Conservation (phyloP, 148 eudicot species). For the Mesembryanthemum crystallinum region DNA sequence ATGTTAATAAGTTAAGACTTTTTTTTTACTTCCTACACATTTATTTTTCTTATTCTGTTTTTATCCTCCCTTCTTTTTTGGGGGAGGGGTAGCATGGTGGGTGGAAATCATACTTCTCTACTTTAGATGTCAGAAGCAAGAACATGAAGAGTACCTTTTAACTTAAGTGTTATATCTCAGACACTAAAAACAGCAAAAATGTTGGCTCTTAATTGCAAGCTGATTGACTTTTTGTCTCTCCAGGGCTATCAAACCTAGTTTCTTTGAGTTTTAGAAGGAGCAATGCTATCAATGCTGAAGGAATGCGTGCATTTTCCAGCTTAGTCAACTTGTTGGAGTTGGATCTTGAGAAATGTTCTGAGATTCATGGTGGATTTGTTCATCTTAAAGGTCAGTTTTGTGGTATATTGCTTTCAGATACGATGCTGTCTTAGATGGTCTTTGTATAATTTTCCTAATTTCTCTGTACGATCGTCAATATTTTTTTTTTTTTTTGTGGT, state of each 20-base stretch:
- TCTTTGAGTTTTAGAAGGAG: slow-evolving; percentile 63
- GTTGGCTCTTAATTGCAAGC: not conserved
- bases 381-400: slow-evolving; percentile 61
- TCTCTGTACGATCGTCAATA: too few species aligned
- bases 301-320: slow-evolving; percentile 56
- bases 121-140: not conserved
- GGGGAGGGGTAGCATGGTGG: not conserved
- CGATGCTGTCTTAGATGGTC: not conserved
- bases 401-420: not conserved
- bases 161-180: not conserved
- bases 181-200: not conserved
- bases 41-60: not conserved
- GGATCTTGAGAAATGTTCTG: slow-evolving; percentile 79
- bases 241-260: slow-evolving; percentile 66
- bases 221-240: slow-evolving; percentile 18
- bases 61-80: not conserved
- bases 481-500: not conserved
- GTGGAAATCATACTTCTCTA: not conserved
- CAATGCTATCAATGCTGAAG: slow-evolving; percentile 59
- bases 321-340: slow-evolving; percentile 61
- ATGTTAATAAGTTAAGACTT: too few species aligned
- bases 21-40: too few species aligned
- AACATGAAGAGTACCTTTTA: not conserved
- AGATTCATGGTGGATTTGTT: slow-evolving; percentile 73
- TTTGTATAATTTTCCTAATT: not conserved